Base-by-base conservation (phyloP, 2,329 filamentous ascomycete species). In the Fusarium foetens region DNA sequence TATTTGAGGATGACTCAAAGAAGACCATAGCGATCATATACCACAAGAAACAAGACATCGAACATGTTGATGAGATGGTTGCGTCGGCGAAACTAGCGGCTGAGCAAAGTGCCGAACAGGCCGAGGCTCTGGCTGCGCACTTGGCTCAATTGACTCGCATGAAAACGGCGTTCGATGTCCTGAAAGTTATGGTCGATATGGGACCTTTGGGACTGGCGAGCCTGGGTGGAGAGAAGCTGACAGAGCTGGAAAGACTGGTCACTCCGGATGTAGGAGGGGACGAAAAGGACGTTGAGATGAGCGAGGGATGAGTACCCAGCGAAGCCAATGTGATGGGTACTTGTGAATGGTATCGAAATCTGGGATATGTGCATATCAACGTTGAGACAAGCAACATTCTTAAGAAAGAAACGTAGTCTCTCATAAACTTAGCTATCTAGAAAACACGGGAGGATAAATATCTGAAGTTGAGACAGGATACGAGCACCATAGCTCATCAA, bases 391-490 rank as follows among this genome's bases (percentile, higher is more conserved):
- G 12, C 11, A 10, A 11, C 10, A 4, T 3, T 16, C 9, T 6
- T 8, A 8, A 27, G 12, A 6, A 27, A 27, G 11, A 6, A 9
- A 5, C 12, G 23, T 4, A 51, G n/a, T 51, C 12, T 48, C 1
- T 25, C 6, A 35, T 19, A 0, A 49, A 14, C 6, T 25, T 51
- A 33, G n/a, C n/a, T 51, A 51, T 6, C 11, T 8, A 36, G 6
- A 12, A 14, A 35, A 33, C 9, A 10, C 6, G 6, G 8, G 11
- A 4, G n/a, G 8, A 3, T 3, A 33, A 4, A 14, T 3, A 5
- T 19, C 33, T 16, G 8, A 25, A 23, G 29, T 23, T 8, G 16
- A 4, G 29, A 17, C 10, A 6, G 16, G 0, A 49, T 31, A 11
- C 5, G 2, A 23, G 27, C 27, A 33, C 12, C 27, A 9, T 31